phyloP scores from a whole-genome alignment of 2,329 filamentous ascomycete species.

The Alternaria ethzedia region DNA sequence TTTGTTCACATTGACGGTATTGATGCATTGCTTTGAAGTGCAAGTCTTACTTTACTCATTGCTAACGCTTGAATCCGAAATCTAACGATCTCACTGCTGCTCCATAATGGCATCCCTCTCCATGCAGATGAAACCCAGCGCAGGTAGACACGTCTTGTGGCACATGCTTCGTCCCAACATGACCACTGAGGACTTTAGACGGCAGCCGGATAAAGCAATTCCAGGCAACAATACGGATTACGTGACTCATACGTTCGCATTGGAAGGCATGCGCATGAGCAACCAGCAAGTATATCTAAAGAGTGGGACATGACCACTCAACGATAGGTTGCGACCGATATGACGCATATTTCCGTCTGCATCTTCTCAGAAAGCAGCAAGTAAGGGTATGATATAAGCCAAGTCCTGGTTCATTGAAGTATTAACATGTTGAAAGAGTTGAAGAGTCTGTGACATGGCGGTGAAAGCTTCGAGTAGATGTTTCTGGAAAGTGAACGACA shows the following conservation, averaged over 20 bases:
- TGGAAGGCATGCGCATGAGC: neutral
- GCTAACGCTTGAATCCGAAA: fast-evolving
- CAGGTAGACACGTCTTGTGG: neutral
- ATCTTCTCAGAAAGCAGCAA: neutral
- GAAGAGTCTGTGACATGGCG: neutral
- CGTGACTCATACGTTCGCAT: neutral
- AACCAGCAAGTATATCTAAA: neutral
- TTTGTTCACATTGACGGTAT: neutral
- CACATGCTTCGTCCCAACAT: neutral
- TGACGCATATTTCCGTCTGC: neutral
- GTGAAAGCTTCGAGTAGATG: neutral
- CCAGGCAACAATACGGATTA: neutral
- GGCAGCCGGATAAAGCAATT: neutral
- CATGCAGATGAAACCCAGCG: neutral
- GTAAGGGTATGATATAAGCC: neutral
- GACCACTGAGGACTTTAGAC: neutral
- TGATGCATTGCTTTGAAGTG: neutral
- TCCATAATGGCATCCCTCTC: neutral
- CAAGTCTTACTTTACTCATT: neutral
- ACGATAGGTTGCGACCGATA: neutral
- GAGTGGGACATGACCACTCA: neutral
- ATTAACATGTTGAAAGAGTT: neutral
- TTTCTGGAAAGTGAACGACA: neutral
- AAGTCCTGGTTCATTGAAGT: neutral
- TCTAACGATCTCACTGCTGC: neutral